Evolutionary conservation across 345 rosid genomes (phyloP).

Genomic region (Eucalyptus regnans): DNA sequence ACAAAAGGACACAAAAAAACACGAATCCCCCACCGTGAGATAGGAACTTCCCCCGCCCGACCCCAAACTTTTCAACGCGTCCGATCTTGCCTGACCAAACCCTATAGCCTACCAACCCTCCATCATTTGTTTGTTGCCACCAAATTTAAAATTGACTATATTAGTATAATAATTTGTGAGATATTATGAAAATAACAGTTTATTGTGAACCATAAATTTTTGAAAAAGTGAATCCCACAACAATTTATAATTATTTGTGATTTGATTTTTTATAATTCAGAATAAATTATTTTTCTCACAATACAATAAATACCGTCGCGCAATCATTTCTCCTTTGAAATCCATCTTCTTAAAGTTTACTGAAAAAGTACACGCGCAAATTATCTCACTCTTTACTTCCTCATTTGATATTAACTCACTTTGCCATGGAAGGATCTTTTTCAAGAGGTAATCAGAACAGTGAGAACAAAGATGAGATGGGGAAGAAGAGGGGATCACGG

Average conservation of each 20-base stretch:
- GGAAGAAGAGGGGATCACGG: background rate
- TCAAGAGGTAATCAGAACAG: background rate
- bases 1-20: background rate
- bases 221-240: too few species aligned
- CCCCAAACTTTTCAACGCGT: background rate
- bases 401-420: background rate
- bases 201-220: too few species aligned
- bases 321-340: background rate
- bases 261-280: too few species aligned
- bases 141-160: too few species aligned
- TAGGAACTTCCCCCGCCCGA: background rate
- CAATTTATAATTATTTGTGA: too few species aligned
- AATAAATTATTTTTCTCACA: too few species aligned
- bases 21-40: background rate
- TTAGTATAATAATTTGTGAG: too few species aligned
- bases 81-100: background rate
- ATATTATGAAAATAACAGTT: rapidly evolving
- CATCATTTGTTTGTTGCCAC: background rate
- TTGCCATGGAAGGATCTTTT: background rate
- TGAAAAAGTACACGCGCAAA: background rate
- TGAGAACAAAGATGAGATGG: background rate
- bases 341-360: background rate
- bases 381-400: background rate
- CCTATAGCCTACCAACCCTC: background rate
- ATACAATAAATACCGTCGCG: rapidly evolving